Evolutionary conservation across 441 rosid genomes (phyloP).

Genomic region (Lepidium campestre): DNA sequence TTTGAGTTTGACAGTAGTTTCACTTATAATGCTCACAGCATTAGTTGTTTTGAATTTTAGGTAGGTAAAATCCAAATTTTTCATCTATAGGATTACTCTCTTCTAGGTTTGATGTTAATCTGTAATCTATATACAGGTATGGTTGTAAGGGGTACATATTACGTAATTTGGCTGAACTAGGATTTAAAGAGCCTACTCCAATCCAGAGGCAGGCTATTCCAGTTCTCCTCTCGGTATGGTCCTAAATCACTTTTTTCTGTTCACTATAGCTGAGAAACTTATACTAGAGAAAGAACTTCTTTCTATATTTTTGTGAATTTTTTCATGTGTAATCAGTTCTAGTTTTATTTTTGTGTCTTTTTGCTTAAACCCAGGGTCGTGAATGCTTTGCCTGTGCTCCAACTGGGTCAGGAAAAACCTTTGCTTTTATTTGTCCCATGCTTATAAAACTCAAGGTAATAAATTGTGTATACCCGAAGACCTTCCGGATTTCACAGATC

Average conservation of each 20-base stretch:
- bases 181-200: slow-evolving; percentile 91
- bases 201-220: slow-evolving; percentile 97
- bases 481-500: background rate
- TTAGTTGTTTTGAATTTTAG: background rate
- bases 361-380: slow-evolving; percentile 45
- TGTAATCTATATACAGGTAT: slow-evolving; percentile 40
- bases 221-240: slow-evolving; percentile 67
- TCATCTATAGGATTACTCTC: background rate
- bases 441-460: slow-evolving; percentile 84
- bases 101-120: background rate
- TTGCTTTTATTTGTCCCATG: slow-evolving; percentile 88
- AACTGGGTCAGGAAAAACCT: slow-evolving; percentile 92
- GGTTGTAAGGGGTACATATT: slow-evolving; percentile 56
- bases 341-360: background rate
- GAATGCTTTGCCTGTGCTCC: slow-evolving; percentile 97
- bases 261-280: background rate
- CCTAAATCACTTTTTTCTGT: slow-evolving; percentile 16
- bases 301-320: background rate
- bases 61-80: background rate
- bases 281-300: background rate
- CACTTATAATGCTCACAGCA: background rate
- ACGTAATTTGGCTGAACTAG: slow-evolving; percentile 65
- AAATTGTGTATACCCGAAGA: background rate
- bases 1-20: background rate
- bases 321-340: background rate